Percentiles rank a stretch among this genome's conserved stretches.
These are phyloP conservation scores for Cruciata laevipes DNA, from an alignment of 257 asterid species.

Conservation along the genomic window DNA sequence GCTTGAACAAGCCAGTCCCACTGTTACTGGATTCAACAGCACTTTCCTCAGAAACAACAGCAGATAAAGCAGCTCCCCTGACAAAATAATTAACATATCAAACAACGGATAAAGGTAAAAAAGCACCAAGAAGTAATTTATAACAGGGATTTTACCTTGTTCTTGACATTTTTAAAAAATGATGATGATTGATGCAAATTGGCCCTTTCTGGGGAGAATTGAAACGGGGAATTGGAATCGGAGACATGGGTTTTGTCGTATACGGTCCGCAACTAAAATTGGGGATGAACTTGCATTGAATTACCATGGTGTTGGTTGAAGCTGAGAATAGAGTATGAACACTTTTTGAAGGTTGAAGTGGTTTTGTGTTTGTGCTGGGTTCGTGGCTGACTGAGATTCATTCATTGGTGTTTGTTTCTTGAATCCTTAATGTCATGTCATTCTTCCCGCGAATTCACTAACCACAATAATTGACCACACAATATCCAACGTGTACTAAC, in stretches of 20 bases:
- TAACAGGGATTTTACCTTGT: conserved; percentile 28
- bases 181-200: conserved; percentile 25
- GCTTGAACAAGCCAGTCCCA: conserved; percentile 48
- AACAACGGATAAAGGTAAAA: neutral
- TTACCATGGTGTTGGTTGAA: conserved; percentile 33
- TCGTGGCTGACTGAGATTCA: conserved; percentile 1
- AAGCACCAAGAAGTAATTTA: neutral
- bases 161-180: conserved; percentile 35
- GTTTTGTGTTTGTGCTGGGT: neutral
- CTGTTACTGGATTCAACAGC: conserved; percentile 36
- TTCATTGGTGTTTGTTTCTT: neutral
- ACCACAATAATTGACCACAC: neutral
- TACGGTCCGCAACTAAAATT: conserved; percentile 32
- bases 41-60: conserved; percentile 53
- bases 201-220: conserved; percentile 21
- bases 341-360: neutral
- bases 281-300: conserved; percentile 36
- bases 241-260: conserved; percentile 24
- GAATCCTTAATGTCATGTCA: neutral
- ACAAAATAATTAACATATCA: neutral
- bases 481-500: neutral
- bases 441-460: conserved; percentile 2
- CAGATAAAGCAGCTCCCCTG: conserved; percentile 31
- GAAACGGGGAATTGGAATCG: conserved; percentile 28
- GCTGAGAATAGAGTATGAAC: neutral